phyloP scores from a whole-genome alignment of 2,329 filamentous ascomycete species.

The Onygena corvina region DNA sequence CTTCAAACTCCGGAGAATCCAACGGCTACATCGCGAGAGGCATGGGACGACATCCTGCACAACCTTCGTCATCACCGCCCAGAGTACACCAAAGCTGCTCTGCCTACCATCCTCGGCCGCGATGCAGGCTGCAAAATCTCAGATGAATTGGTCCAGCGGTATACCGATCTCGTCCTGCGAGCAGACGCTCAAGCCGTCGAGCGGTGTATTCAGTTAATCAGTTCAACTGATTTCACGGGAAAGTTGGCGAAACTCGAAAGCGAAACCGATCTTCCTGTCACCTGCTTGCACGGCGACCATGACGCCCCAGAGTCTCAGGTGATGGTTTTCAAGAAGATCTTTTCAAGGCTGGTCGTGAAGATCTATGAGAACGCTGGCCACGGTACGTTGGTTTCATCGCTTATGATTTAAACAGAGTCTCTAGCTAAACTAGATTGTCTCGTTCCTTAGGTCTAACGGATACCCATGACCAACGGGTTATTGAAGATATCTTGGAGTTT shows the following conservation, averaged over 20 bases:
- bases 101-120: slow-evolving; percentile 18
- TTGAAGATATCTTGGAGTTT: slow-evolving; percentile 9
- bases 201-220: slow-evolving; percentile 22
- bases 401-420: background rate
- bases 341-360: slow-evolving; percentile 19
- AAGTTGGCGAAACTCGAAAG: slow-evolving; percentile 16
- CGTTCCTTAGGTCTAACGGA: background rate
- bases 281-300: slow-evolving; percentile 22
- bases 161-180: slow-evolving; percentile 18
- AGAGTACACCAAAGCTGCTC: slow-evolving; percentile 16
- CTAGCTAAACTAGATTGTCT: background rate
- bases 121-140: slow-evolving; percentile 15
- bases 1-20: slow-evolving; percentile 18
- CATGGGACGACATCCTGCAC: slow-evolving; percentile 21
- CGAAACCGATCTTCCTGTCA: slow-evolving; percentile 15
- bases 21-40: slow-evolving; percentile 17
- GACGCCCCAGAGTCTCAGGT: slow-evolving; percentile 20
- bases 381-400: slow-evolving; percentile 13
- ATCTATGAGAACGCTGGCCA: slow-evolving; percentile 22
- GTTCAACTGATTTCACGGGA: slow-evolving; percentile 19
- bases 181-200: slow-evolving; percentile 23
- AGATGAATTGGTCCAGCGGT: slow-evolving; percentile 16
- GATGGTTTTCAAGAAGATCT: slow-evolving; percentile 18
- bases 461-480: slow-evolving; percentile 5
- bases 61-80: slow-evolving; percentile 18